These are phyloP conservation scores for Nakazawaea wickerhamii DNA, from an alignment of 805 yeast species.

Conservation along the genomic window DNA sequence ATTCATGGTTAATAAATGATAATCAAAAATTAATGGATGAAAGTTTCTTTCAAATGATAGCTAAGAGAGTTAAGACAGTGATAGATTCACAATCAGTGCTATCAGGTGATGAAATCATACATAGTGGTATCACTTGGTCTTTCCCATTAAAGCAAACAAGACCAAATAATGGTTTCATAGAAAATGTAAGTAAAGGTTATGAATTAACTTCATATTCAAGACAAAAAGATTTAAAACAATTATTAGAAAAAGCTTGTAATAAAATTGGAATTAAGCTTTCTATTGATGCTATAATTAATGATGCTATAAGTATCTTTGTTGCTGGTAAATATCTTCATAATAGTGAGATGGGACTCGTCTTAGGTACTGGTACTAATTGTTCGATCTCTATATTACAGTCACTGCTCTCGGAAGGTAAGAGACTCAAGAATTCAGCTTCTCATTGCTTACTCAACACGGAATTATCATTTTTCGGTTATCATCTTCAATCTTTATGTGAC, in stretches of 20 bases:
- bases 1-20: constrained; percentile 35
- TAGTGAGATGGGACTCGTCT: constrained; percentile 47
- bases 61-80: constrained; percentile 27
- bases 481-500: constrained; percentile 29
- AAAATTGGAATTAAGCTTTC: constrained; percentile 25
- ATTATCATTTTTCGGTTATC: constrained; percentile 47
- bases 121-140: constrained; percentile 50
- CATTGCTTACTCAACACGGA: constrained; percentile 42
- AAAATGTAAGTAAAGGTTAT: constrained; percentile 61
- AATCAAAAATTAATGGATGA: constrained; percentile 33
- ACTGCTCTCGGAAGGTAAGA: constrained; percentile 19
- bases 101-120: constrained; percentile 19
- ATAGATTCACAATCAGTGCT: constrained; percentile 13
- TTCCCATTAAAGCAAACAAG: constrained; percentile 43
- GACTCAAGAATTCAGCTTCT: constrained; percentile 9
- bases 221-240: constrained; percentile 33
- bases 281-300: constrained; percentile 50
- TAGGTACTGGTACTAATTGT: constrained; percentile 66
- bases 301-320: constrained; percentile 59
- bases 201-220: constrained; percentile 35
- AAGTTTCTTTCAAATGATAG: constrained; percentile 39
- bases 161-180: constrained; percentile 39
- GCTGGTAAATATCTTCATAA: constrained; percentile 36
- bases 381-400: constrained; percentile 33
- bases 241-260: constrained; percentile 33